These are phyloP conservation scores for Neurospora sp. DNA, from an alignment of 495 filamentous ascomycete species.

Conservation along the genomic window DNA sequence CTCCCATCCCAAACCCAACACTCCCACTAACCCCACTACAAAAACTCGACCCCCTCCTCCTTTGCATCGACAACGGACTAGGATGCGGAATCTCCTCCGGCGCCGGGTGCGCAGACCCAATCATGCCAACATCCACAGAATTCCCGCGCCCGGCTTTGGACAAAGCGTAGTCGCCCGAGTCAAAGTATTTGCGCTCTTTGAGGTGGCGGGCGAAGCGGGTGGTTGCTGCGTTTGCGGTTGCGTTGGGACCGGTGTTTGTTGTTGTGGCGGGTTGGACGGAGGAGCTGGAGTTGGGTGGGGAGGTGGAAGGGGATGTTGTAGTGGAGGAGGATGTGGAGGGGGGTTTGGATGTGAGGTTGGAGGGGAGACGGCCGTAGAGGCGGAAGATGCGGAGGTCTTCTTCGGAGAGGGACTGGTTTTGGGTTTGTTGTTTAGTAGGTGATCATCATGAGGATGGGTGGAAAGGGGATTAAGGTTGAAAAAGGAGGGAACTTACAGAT, in stretches of 20 bases:
- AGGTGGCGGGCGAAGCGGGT: constrained; percentile 72
- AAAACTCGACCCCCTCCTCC: neutral
- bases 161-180: constrained; percentile 89
- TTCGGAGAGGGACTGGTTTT: neutral
- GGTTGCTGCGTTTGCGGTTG: constrained; percentile 61
- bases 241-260: neutral
- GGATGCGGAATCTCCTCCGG: constrained; percentile 86
- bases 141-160: constrained; percentile 90
- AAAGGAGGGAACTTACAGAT: neutral
- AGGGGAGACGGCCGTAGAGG: constrained; percentile 86
- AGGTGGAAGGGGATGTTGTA: neutral
- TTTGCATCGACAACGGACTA: neutral
- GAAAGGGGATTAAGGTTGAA: neutral
- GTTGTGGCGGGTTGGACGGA: neutral
- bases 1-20: neutral
- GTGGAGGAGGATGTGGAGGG: neutral
- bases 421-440: neutral
- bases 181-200: constrained; percentile 95
- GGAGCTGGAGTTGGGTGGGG: neutral
- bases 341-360: neutral
- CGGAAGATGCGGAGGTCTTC: constrained; percentile 47
- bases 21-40: neutral
- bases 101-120: constrained; percentile 80
- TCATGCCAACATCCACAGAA: constrained; percentile 73
- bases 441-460: neutral